Evolutionary conservation across 176 grass and related monocot species (phyloP).

Genomic region (Aegilops sharonensis): DNA sequence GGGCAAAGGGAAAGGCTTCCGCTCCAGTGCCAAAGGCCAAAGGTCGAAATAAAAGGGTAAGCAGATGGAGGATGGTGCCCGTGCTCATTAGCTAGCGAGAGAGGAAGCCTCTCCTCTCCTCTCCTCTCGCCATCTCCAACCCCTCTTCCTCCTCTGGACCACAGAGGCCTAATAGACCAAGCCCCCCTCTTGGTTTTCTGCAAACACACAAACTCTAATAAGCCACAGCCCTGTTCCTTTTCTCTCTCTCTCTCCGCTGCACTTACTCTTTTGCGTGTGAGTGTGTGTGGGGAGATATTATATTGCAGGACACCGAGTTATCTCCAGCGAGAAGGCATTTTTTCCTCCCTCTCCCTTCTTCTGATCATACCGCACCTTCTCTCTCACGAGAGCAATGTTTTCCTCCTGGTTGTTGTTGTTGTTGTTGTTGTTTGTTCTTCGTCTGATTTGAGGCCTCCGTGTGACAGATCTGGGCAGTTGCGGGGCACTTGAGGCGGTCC

Average conservation of each 20-base stretch:
- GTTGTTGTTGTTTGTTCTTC: neutral
- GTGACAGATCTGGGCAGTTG: conserved; percentile 41
- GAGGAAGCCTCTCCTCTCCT: neutral
- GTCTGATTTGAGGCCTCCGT: conserved; percentile 45
- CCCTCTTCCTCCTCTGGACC: conserved; percentile 1
- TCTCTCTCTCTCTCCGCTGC: neutral
- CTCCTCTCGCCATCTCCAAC: neutral
- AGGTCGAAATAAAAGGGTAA: conserved; percentile 10
- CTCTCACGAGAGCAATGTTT: neutral
- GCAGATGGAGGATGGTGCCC: neutral
- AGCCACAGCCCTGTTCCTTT: neutral
- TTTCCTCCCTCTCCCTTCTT: conserved; percentile 1
- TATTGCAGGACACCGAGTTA: conserved; percentile 30
- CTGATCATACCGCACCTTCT: neutral
- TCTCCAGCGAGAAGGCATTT: conserved; percentile 18
- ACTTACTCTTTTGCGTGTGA: neutral
- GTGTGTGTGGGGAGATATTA: conserved; percentile 15
- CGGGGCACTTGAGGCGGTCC: conserved; percentile 20
- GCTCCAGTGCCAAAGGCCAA: neutral
- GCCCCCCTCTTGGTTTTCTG: conserved; percentile 18
- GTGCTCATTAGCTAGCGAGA: neutral
- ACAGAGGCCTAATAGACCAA: conserved; percentile 18
- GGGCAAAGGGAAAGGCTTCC: conserved; percentile 8
- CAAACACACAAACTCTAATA: conserved; percentile 27
- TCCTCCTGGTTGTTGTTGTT: neutral